Conservation (phyloP, 352 stramenopile species). For the Vaucheria bursata region DNA sequence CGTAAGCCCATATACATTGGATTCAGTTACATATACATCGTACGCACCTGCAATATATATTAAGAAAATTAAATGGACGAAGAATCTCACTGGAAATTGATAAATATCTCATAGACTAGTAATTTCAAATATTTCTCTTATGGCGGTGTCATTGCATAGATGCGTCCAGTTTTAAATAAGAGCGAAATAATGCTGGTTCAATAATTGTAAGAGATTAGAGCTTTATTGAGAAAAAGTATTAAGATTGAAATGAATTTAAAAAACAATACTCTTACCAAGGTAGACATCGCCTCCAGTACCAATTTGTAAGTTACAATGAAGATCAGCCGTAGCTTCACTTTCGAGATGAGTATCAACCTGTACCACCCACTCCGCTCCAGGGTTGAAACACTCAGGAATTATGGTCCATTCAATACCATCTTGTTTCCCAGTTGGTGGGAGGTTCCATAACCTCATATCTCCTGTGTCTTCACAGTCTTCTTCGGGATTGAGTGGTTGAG, state of each 20-base stretch:
- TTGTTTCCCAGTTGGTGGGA: neutral
- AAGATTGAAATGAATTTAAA: too few relatives aligned
- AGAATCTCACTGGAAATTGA: too few relatives aligned
- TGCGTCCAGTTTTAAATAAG: too few relatives aligned
- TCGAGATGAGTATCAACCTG: constrained; percentile 3
- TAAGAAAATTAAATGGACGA: too few relatives aligned
- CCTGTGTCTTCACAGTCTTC: neutral
- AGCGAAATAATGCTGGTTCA: too few relatives aligned
- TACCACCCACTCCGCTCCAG: neutral
- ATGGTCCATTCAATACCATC: neutral
- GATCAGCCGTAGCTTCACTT: neutral
- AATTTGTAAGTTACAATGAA: neutral
- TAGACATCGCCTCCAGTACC: neutral
- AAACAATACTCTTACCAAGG: constrained; percentile 11
- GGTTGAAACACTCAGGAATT: neutral
- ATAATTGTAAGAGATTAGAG: too few relatives aligned
- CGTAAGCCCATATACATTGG: neutral
- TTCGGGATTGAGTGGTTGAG: neutral
- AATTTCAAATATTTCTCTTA: too few relatives aligned
- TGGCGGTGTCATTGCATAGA: too few relatives aligned
- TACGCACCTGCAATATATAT: neutral
- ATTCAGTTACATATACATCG: neutral
- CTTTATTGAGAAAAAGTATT: too few relatives aligned
- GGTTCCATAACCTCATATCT: neutral
- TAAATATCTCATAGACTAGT: too few relatives aligned